phyloP scores from a whole-genome alignment of 2,329 filamentous ascomycete species.

The Penicillium frequentans region DNA sequence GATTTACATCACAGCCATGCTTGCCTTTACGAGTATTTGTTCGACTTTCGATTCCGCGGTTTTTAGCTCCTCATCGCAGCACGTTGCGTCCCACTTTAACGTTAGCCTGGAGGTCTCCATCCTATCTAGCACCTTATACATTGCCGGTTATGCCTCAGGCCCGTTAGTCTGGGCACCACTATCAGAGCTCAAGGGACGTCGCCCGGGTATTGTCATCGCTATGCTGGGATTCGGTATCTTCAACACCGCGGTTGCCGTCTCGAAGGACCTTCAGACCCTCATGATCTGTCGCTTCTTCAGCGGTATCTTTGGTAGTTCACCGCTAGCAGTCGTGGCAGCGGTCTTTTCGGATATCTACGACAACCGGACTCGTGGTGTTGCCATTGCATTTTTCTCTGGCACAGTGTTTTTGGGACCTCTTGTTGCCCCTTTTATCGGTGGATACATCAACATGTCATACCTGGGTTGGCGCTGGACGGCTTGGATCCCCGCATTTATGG shows the following conservation, averaged over 20 bases:
- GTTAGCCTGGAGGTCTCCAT: slow-evolving; percentile 42
- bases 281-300: slow-evolving; percentile 47
- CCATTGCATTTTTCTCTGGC: slow-evolving; percentile 51
- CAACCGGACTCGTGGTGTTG: slow-evolving; percentile 36
- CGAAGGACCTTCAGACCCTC: slow-evolving; percentile 39
- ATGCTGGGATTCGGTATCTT: slow-evolving; percentile 45
- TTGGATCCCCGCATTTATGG: slow-evolving; percentile 58
- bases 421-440: slow-evolving; percentile 56
- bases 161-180: slow-evolving; percentile 61
- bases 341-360: slow-evolving; percentile 51
- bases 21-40: slow-evolving; percentile 25
- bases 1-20: slow-evolving; percentile 18
- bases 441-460: slow-evolving; percentile 50
- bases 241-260: slow-evolving; percentile 45
- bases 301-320: slow-evolving; percentile 45
- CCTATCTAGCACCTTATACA: slow-evolving; percentile 48
- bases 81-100: slow-evolving; percentile 51
- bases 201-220: slow-evolving; percentile 48
- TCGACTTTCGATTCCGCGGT: slow-evolving; percentile 59
- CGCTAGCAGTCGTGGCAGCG: slow-evolving; percentile 45
- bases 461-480: slow-evolving; percentile 59
- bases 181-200: slow-evolving; percentile 60
- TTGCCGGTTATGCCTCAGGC: slow-evolving; percentile 56
- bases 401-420: slow-evolving; percentile 55
- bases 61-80: slow-evolving; percentile 63